These are phyloP conservation scores for Candida namnaoensis DNA, from an alignment of 805 yeast species.

Conservation along the genomic window DNA sequence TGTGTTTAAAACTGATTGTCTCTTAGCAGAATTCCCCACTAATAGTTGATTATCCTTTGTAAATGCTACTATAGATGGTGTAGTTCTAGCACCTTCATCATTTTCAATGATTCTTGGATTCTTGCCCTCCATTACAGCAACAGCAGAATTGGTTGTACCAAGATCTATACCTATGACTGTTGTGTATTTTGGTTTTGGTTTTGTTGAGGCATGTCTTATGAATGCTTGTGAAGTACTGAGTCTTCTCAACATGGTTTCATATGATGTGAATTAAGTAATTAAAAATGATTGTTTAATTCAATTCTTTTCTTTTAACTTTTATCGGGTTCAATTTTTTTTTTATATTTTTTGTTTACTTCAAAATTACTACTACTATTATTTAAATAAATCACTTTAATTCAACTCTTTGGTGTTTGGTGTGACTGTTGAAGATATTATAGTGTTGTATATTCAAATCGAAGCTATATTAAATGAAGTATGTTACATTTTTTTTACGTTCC, in stretches of 20 bases:
- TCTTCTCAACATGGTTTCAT: not conserved
- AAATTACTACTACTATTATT: no score
- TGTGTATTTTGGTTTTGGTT: not conserved
- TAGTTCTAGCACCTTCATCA: slow-evolving; percentile 72
- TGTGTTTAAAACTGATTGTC: slow-evolving; percentile 72
- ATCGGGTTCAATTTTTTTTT: no score
- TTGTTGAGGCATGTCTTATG: not conserved
- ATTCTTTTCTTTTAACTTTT: no score
- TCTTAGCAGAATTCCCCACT: slow-evolving; percentile 66
- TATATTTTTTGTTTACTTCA: no score
- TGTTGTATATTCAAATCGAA: no score
- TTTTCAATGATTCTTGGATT: slow-evolving; percentile 63
- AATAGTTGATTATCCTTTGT: slow-evolving; percentile 33
- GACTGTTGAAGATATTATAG: no score
- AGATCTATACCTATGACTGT: slow-evolving; percentile 70
- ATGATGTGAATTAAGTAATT: no score
- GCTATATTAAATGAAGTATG: no score
- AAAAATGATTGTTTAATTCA: no score
- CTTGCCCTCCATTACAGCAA: slow-evolving; percentile 62
- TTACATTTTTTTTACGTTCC: no score
- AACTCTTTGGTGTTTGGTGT: no score
- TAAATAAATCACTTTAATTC: no score
- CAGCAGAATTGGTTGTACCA: slow-evolving; percentile 85
- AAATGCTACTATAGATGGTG: slow-evolving; percentile 73
- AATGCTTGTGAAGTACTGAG: not conserved